Evolutionary conservation across 176 grass and related monocot species (phyloP), one percentile per base, ranked within the genome.

Genomic region (Poa annua): DNA sequence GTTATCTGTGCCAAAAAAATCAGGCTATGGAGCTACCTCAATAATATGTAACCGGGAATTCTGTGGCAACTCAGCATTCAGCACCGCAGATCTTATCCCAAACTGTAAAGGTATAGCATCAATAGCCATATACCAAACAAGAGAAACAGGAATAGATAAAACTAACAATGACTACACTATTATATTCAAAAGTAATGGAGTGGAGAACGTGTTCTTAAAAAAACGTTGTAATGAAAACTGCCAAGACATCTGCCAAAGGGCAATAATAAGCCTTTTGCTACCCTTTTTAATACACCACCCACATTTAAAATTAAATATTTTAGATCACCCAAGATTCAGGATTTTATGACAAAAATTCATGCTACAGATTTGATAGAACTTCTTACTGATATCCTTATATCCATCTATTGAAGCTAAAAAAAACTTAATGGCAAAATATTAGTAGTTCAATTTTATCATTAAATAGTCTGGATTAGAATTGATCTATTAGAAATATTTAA

Each of bases 41-140:
- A 98, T 92, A 80, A 98, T 98, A 91, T 98, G 92, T 66, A 98
- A 78, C 44, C 96, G 96, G 66, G 96, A 98, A 89, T 98, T 98
- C 81, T 98, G 96, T 74, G 96, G 96, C 78, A 98, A 92, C 78
- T 98, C 92, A 83, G 92, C 96, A 87, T 98, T 98, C 78, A 98
- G 73, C 41, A 98, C 89, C 19, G 91, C 87, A 93, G 92, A 98
- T 88, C 84, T 91, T 88, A 98, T 93, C 45, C 85, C 92, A 79
- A 98, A 95, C 96, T 98, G 87, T 83, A 67, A 76, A 84, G 33
- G 11, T 36, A 80, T 0, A 48, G 25, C 38, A 80, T 41, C 26
- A 68, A 62, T 61, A 52, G 25, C 8, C 44, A 44, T 53, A 77
- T 76, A 61, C 41, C 26, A 20, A 66, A 77, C 50, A 76, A 74